These are phyloP conservation scores for Monosporozyma aerobia DNA, from an alignment of 805 yeast species.

Conservation along the genomic window DNA sequence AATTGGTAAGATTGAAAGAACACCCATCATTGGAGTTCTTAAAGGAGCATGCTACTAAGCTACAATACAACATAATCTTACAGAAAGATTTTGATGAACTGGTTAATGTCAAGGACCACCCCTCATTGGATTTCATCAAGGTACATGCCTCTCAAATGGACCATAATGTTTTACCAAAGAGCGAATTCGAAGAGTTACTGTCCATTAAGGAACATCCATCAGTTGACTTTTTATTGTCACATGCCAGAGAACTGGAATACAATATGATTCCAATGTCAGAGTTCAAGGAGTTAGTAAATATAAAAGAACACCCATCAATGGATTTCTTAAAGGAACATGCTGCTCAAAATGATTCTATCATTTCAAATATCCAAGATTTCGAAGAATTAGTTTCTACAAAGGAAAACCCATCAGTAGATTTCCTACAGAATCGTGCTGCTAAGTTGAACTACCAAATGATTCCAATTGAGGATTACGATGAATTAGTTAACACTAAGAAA, in stretches of 20 bases:
- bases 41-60: slow-evolving; percentile 15
- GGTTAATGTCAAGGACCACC: not conserved
- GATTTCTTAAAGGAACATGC: slow-evolving; percentile 12
- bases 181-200: not conserved
- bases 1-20: slow-evolving; percentile 3
- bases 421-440: not conserved
- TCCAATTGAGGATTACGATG: slow-evolving; percentile 9
- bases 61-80: not conserved
- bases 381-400: not conserved
- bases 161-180: not conserved
- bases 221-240: not conserved
- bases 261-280: not conserved
- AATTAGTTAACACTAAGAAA: not conserved
- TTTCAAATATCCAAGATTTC: slow-evolving; percentile 1
- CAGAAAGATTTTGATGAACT: not conserved
- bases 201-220: not conserved
- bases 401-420: not conserved
- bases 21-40: slow-evolving; percentile 21
- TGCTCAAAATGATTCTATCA: not conserved
- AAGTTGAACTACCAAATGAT: slow-evolving; percentile 1
- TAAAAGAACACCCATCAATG: slow-evolving; percentile 7
- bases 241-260: not conserved
- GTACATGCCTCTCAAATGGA: slow-evolving; percentile 5
- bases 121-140: slow-evolving; percentile 5
- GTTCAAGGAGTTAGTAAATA: not conserved